Conservation (phyloP, 495 filamentous ascomycete genomes). For the Trichoderma asperelloides region DNA sequence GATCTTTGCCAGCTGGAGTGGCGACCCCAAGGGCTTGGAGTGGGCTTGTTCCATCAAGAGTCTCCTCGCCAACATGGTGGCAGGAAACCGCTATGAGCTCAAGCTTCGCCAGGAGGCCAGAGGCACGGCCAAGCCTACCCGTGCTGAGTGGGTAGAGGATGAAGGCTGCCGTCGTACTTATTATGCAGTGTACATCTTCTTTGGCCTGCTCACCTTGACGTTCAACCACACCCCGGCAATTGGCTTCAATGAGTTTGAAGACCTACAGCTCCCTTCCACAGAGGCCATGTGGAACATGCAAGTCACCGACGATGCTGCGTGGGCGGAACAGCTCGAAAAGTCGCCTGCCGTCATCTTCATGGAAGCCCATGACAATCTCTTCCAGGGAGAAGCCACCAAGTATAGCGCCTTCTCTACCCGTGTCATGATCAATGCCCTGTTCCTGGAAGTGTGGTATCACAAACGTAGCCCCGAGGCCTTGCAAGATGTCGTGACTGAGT, state of each 20-base stretch:
- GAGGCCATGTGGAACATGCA: constrained; percentile 92
- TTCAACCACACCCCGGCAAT: constrained; percentile 97
- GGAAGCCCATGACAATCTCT: constrained; percentile 88
- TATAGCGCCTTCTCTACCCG: constrained; percentile 98
- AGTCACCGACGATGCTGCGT: constrained; percentile 66
- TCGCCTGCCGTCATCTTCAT: constrained; percentile 75
- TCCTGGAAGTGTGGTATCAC: constrained; percentile 97
- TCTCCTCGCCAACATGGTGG: constrained; percentile 95
- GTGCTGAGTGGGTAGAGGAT: constrained; percentile 93
- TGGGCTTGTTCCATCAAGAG: constrained; percentile 99
- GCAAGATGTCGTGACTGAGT: constrained; percentile 95
- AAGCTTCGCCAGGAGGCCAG: constrained; percentile 86
- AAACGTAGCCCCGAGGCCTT: constrained; percentile 93
- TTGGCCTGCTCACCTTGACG: constrained; percentile 87
- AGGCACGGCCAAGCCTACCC: constrained; percentile 63
- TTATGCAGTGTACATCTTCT: constrained; percentile 99
- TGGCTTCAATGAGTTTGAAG: constrained; percentile 96
- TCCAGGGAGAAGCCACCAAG: constrained; percentile 81
- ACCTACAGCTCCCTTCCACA: constrained; percentile 82
- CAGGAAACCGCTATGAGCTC: constrained; percentile 91
- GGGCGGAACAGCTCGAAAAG: constrained; percentile 65
- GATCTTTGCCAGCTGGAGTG: constrained; percentile 99
- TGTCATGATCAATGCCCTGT: constrained; percentile 97
- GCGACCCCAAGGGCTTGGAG: constrained; percentile 92
- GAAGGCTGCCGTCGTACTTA: constrained; percentile 95